Conservation (phyloP, 768 basidiomycete species). For the Coprinopsis sp. region DNA sequence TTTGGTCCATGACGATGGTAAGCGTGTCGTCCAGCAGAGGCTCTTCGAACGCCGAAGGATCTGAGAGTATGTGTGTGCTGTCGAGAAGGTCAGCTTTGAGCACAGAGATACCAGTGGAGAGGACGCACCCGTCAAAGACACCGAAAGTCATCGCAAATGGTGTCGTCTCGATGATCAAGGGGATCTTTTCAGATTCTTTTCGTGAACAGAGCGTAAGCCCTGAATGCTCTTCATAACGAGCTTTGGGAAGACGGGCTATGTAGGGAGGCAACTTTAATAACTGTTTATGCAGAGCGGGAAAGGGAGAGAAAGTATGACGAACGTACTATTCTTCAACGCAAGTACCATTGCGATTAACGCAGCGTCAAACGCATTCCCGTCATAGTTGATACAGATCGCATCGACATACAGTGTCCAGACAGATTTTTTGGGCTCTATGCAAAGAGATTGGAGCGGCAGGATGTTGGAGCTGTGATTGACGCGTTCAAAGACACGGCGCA, state of each 20-base stretch:
- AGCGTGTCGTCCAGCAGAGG: slow-evolving; percentile 73
- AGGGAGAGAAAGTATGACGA: slow-evolving; percentile 1
- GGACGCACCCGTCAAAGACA: slow-evolving; percentile 71
- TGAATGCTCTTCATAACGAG: slow-evolving; percentile 65
- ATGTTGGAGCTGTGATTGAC: slow-evolving; percentile 57
- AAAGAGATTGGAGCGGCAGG: slow-evolving; percentile 62
- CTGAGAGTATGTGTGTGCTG: slow-evolving; percentile 66
- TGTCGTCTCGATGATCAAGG: slow-evolving; percentile 34
- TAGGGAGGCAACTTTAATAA: background rate
- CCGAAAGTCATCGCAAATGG: slow-evolving; percentile 67
- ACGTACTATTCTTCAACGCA: slow-evolving; percentile 79
- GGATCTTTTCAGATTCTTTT: slow-evolving; percentile 31
- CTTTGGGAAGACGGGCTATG: slow-evolving; percentile 66
- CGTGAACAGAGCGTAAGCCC: slow-evolving; percentile 61
- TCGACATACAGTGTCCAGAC: slow-evolving; percentile 96
- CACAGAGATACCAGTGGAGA: slow-evolving; percentile 1
- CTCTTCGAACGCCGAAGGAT: slow-evolving; percentile 90
- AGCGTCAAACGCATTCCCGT: slow-evolving; percentile 94
- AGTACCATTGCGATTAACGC: slow-evolving; percentile 82
- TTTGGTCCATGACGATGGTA: slow-evolving; percentile 54
- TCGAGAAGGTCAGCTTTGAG: slow-evolving; percentile 2
- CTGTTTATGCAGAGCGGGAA: background rate
- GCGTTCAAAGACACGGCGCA: background rate
- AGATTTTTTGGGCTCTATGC: slow-evolving; percentile 75
- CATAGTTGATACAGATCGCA: slow-evolving; percentile 93